Conservation (phyloP, 2,329 filamentous ascomycete genomes). For the Hymenoscyphus infarciens region DNA sequence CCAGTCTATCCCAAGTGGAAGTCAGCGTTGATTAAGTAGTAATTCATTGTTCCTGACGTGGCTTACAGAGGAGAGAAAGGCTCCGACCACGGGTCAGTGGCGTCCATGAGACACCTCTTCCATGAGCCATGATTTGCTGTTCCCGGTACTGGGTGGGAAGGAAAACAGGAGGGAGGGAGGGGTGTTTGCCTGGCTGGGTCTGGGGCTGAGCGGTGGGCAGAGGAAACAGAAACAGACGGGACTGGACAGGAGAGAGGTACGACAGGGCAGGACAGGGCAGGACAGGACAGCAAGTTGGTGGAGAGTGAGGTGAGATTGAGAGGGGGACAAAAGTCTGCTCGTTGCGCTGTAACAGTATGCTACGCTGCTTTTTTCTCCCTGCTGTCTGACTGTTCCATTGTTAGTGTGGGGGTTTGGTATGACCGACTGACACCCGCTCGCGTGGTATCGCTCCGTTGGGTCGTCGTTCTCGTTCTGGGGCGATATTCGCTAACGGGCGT, state of each 20-base stretch:
- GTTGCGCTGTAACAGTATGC: not conserved
- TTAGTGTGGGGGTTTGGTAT: constrained; percentile 3
- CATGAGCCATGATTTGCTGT: constrained; percentile 8
- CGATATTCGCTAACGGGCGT: not conserved
- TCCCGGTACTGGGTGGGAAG: not conserved
- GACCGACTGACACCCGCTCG: not conserved
- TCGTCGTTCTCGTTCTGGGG: not conserved
- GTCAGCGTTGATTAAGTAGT: constrained; percentile 10
- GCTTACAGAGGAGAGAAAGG: not conserved
- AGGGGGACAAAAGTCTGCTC: too few relatives aligned
- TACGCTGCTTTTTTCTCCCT: not conserved
- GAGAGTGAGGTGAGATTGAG: not conserved
- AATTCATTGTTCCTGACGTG: constrained; percentile 7
- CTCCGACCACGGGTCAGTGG: constrained; percentile 1
- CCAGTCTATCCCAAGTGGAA: not conserved
- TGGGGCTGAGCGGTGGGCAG: not conserved
- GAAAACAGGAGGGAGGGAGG: not conserved
- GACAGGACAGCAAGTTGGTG: not conserved
- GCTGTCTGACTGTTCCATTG: not conserved
- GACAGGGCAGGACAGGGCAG: too few relatives aligned
- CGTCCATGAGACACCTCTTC: not conserved
- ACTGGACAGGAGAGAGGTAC: not conserved
- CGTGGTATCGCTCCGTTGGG: not conserved
- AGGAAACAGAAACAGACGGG: not conserved
- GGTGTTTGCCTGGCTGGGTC: constrained; percentile 1